Base-by-base conservation (phyloP, 2,329 filamentous ascomycete species). In the Dendrostoma leiphaemia region DNA sequence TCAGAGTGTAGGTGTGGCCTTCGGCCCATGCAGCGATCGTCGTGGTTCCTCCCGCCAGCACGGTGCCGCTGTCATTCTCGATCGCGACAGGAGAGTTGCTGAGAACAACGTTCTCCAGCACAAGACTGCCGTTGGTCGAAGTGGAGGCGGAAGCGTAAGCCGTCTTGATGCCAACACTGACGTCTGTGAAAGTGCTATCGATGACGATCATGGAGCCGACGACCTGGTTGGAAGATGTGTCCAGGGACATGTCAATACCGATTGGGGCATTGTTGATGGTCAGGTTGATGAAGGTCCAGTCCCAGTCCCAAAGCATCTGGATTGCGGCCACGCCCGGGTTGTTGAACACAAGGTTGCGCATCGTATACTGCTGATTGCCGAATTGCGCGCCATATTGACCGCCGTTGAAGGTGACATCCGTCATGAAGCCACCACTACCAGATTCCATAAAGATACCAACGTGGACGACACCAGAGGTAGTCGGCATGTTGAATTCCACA, bases 171-270 rank as follows among this genome's bases (percentile, higher is more conserved):
- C 83, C 88, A 23, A 84, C 77, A 1, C 77, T 74, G 3, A 84
- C 86, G 67, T 84, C 80, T 57, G 71, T 79, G 60, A 91, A 79
- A 52, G 76, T 81, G 71, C 84, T 89, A 73, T 92, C 89, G 48
- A 89, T 74, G 37, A 92, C 68, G 51, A 89, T 75, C 21, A 91
- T 77, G 0, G 88, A 90, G 50, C 89, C 88, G 31, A 89, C 85
- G 64, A 86, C 79, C 59, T 63, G 64, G 32, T 74, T 74, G 26
- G 72, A 67, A 6, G 73, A 75, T 19, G 74, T 73, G 48, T 73
- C 72, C 34, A 74, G 78, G 1, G 69, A 69, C 69, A 89, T 83
- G 63, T 88, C 83, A 53, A 89, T 74, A 41, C 83, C 85, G 41
- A 82, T 74, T 4, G 71, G 70, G 61, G 81, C 84, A 65, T 83